phyloP scores from a whole-genome alignment of 2,329 filamentous ascomycete genomes.

The Sphaerulina vaccinii region DNA sequence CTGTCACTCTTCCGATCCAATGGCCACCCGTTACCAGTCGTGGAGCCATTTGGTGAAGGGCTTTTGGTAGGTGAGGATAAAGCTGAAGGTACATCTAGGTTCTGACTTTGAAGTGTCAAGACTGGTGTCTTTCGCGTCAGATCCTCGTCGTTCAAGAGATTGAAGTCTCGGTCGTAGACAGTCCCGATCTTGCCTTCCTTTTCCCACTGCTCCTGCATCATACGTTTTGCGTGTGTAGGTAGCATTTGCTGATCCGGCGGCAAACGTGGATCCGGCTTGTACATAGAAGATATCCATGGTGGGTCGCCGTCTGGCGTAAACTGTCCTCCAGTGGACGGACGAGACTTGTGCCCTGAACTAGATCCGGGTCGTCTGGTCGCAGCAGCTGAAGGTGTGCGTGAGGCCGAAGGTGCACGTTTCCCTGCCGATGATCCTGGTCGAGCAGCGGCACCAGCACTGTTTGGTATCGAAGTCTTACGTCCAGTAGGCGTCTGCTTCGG shows the following conservation, averaged over 20 bases:
- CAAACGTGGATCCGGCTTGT: constrained; percentile 89
- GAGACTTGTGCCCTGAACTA: constrained; percentile 33
- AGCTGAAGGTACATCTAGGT: not conserved
- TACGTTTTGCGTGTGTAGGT: constrained; percentile 83
- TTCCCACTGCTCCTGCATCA: constrained; percentile 95
- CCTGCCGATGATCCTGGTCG: constrained; percentile 24
- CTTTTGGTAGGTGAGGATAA: constrained; percentile 2
- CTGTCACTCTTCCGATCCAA: constrained; percentile 32
- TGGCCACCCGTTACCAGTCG: constrained; percentile 29
- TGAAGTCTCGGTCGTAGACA: constrained; percentile 83
- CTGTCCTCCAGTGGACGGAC: constrained; percentile 62
- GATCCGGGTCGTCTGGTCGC: constrained; percentile 26
- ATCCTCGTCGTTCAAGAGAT: constrained; percentile 70
- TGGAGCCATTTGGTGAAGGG: constrained; percentile 18
- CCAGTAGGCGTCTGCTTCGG: constrained; percentile 39
- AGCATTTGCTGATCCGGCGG: constrained; percentile 94
- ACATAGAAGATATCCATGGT: constrained; percentile 91
- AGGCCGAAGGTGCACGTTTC: constrained; percentile 9
- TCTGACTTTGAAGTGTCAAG: constrained; percentile 10
- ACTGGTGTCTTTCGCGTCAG: constrained; percentile 43
- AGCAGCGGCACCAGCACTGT: constrained; percentile 6
- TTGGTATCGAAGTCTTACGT: constrained; percentile 17
- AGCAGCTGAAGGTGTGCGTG: constrained; percentile 12
- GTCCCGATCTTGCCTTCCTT: constrained; percentile 83
- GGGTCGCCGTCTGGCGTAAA: constrained; percentile 81